phyloP scores from a whole-genome alignment of 441 rosid genomes.

The Brassica hybrid region DNA sequence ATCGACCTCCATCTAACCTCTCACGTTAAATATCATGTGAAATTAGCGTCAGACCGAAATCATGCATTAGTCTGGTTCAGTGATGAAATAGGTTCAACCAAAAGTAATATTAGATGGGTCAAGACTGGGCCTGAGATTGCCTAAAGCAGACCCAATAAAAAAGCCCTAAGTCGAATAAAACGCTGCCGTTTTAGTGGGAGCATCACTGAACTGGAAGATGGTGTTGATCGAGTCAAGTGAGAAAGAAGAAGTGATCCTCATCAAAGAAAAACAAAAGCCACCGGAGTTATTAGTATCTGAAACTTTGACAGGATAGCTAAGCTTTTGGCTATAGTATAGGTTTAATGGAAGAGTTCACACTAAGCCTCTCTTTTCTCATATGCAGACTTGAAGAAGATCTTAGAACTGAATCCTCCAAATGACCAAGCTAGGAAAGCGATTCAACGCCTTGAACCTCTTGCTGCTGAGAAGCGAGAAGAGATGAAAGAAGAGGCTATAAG shows the following conservation, averaged over 20 bases:
- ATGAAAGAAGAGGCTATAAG: no score
- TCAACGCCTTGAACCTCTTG: slow-evolving; percentile 58
- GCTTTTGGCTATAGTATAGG: background rate
- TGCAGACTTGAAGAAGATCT: slow-evolving; percentile 80
- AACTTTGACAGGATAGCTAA: background rate
- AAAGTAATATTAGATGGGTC: no score
- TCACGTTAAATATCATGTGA: background rate
- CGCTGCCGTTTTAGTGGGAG: background rate
- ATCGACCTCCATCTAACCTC: background rate
- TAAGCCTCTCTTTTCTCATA: slow-evolving; percentile 15
- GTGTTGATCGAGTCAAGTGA: slow-evolving; percentile 55
- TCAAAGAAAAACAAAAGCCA: slow-evolving; percentile 33
- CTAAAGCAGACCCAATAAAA: no score
- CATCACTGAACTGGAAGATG: slow-evolving; percentile 46
- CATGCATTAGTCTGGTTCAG: no score
- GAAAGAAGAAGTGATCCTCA: slow-evolving; percentile 37
- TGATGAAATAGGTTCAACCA: no score
- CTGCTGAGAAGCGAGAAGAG: no score
- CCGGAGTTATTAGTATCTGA: slow-evolving; percentile 23
- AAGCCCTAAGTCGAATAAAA: background rate
- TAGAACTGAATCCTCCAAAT: slow-evolving; percentile 86
- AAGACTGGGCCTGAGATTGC: no score
- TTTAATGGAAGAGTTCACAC: slow-evolving; percentile 4
- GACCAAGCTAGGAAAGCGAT: slow-evolving; percentile 72
- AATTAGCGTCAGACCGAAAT: no score